A percentile compares a stretch with the other conserved stretches of the same genome.
Conservation (phyloP, 352 stramenopile genomes). For the Elongisporangium anandrum region DNA sequence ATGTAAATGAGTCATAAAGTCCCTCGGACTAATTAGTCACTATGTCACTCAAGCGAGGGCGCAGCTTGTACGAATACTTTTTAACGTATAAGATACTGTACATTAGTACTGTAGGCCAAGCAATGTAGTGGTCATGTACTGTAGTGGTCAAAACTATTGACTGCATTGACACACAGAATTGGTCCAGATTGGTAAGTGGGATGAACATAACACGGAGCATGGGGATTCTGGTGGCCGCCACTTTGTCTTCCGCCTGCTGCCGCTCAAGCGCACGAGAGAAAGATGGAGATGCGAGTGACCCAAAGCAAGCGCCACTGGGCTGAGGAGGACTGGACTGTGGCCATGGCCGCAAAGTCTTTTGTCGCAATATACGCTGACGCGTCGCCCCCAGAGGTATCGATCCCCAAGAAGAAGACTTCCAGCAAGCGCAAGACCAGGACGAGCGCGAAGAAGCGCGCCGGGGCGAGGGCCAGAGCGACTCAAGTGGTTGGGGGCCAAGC, state of each 20-base stretch:
- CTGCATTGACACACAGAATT: not conserved
- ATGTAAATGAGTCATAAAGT: no score
- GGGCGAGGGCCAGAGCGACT: constrained; percentile 2
- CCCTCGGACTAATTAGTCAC: not conserved
- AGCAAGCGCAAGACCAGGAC: not conserved
- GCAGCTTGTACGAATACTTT: no score
- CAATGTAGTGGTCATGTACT: not conserved
- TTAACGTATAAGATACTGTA: no score
- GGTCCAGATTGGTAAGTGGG: no score
- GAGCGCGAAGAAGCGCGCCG: constrained; percentile 3
- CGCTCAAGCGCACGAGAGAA: not conserved
- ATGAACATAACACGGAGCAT: no score
- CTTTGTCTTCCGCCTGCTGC: not conserved
- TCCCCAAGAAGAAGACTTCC: constrained; percentile 7
- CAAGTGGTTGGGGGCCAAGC: no score
- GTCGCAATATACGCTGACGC: constrained; percentile 42
- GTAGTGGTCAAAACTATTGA: not conserved
- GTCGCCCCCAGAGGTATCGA: not conserved
- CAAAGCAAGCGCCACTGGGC: constrained; percentile 58
- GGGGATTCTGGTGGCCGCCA: no score
- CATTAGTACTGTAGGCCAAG: no score
- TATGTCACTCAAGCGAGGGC: not conserved
- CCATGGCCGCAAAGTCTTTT: constrained; percentile 54
- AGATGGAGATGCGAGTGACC: not conserved
- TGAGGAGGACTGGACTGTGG: constrained; percentile 65